A percentile compares a stretch with the other conserved stretches of the same genome.
Conservation (phyloP, 768 basidiomycete genomes). For the Mycena crocata region DNA sequence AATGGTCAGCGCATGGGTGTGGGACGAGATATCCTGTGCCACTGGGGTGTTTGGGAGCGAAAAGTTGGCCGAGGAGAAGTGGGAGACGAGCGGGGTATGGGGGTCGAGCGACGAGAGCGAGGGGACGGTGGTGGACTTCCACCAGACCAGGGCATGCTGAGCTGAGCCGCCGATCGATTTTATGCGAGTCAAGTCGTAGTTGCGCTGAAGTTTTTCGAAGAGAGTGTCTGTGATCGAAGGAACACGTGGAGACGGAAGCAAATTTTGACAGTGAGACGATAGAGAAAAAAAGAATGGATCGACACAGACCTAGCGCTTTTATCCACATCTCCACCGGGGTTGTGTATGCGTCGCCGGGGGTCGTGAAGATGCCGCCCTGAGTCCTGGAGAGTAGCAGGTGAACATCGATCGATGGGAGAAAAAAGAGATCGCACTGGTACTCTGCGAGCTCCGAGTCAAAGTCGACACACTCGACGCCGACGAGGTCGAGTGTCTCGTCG, state of each 20-base stretch:
- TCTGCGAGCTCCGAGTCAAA: slow-evolving; percentile 85
- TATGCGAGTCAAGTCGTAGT: slow-evolving; percentile 76
- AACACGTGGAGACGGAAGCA: slow-evolving; percentile 40
- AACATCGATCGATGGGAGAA: slow-evolving; percentile 31
- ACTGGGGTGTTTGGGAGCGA: slow-evolving; percentile 80
- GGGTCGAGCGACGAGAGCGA: slow-evolving; percentile 81
- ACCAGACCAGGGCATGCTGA: slow-evolving; percentile 89
- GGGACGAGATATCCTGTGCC: slow-evolving; percentile 84
- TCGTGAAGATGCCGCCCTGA: slow-evolving; percentile 88
- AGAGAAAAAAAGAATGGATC: slow-evolving; percentile 32
- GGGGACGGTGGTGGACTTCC: slow-evolving; percentile 83
- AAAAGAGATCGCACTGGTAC: slow-evolving; percentile 73
- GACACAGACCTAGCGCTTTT: slow-evolving; percentile 78
- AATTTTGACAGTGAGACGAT: slow-evolving; percentile 60
- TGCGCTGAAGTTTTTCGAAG: slow-evolving; percentile 78
- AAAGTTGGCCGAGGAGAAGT: slow-evolving; percentile 75
- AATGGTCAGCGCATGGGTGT: slow-evolving; percentile 80
- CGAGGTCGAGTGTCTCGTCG: slow-evolving; percentile 84
- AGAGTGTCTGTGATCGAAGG: slow-evolving; percentile 71
- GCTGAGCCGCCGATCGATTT: slow-evolving; percentile 84
- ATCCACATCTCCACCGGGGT: slow-evolving; percentile 94
- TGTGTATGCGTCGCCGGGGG: slow-evolving; percentile 87
- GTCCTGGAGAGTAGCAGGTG: slow-evolving; percentile 61
- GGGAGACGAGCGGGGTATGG: slow-evolving; percentile 73
- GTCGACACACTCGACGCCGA: slow-evolving; percentile 85